Evolutionary conservation across 2,329 filamentous ascomycete species (phyloP), one percentile per base, ranked within the genome.

Genomic region (Calcarisporium arbuscula): DNA sequence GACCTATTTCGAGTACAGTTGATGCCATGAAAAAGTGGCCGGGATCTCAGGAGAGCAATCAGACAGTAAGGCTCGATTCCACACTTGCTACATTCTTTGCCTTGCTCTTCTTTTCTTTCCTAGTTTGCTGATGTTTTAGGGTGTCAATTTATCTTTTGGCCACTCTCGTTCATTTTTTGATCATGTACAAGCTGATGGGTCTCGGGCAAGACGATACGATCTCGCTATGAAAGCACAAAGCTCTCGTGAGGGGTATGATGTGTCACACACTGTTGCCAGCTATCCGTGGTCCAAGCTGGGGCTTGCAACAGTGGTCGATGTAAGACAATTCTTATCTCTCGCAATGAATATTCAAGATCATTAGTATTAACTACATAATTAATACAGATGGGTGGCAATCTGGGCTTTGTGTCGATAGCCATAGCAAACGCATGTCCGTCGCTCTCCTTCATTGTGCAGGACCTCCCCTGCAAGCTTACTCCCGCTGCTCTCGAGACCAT

Each of bases 401-500:
- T 46, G 12, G 51, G 53, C 4, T 43, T 48, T 14, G 46, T 52
- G 2, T 41, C 49, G 4, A 30, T 46, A 6, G 40, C 42, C 1
- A 32, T 53, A 6, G 46, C 51, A 7, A 38, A 42, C 17, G 30
- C 38, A 2, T 56, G 52, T 20, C 49, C 47, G 5, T 27, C 27
- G 5, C 21, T 54, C 2, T 46, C 42, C 11, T 71, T 75, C 44
- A 50, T 73, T 4, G 71, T 73, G 5, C 68, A 74, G 44, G 70
- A 74, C 39, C 55, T 70, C 4, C 48, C 52, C 3, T 58, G 56
- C 31, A 66, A 62, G 21, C 51, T 64, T 56, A 26, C 63, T 59
- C 1, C 48, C 40, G 20, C 56, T 8, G 40, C 61, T 0, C 42
- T 54, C 6, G 49, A 46, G 28, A 50, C 45, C 1, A 55, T 66